Conservation (phyloP, 202 grass and related monocot genomes). For the Miscanthus sacchariflorus region DNA sequence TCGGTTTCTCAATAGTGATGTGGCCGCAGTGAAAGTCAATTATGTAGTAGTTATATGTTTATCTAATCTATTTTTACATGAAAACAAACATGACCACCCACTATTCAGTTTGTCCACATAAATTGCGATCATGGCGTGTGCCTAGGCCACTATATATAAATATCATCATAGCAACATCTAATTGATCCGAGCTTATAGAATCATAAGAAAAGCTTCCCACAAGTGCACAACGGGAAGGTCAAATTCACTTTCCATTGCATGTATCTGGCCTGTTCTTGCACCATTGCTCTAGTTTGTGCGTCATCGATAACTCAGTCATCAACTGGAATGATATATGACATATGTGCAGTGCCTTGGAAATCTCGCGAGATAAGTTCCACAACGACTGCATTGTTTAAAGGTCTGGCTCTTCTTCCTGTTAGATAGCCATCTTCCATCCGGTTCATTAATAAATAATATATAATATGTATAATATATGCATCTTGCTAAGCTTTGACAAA, state of each 20-base stretch:
- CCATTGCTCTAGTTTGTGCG: not conserved
- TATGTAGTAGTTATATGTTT: too few relatives aligned
- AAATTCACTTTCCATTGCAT: not conserved
- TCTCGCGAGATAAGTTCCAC: conserved; percentile 37
- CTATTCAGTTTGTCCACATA: not conserved
- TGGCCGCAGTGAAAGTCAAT: too few relatives aligned
- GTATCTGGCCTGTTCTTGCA: not conserved
- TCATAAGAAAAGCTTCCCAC: not conserved
- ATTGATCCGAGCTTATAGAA: not conserved
- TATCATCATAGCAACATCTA: not conserved
- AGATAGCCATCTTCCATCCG: not conserved
- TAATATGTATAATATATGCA: not conserved
- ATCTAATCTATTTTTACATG: not conserved
- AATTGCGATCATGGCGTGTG: not conserved
- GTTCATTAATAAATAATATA: not conserved
- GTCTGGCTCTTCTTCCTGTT: not conserved
- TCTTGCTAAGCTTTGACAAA: not conserved
- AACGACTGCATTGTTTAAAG: not conserved
- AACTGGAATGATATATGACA: not conserved
- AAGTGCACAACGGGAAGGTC: conserved; percentile 25
- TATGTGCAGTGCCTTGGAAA: not conserved
- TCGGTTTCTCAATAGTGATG: too few relatives aligned
- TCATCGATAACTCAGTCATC: conserved; percentile 33
- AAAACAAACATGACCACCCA: not conserved
- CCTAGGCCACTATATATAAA: too few relatives aligned